These are phyloP conservation scores for Symbiodinium pilosum DNA, from an alignment of 73 alveolate species.

Conservation along the genomic window DNA sequence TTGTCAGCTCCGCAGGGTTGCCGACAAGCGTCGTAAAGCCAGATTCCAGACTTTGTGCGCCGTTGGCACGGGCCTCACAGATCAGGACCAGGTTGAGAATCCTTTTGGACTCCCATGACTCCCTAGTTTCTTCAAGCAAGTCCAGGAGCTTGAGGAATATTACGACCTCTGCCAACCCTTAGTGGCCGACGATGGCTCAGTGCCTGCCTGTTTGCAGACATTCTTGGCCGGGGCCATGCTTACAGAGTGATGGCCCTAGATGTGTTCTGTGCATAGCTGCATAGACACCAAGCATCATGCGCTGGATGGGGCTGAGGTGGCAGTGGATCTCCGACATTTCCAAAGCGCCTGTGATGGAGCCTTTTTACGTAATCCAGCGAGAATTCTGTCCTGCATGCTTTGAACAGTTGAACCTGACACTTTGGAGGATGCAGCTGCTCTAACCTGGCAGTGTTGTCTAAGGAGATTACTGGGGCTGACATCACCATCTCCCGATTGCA, in stretches of 20 bases:
- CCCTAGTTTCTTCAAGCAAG: neutral
- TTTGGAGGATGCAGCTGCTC: neutral
- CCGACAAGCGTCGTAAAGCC: neutral
- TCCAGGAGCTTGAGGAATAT: constrained; percentile 36
- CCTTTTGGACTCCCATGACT: neutral
- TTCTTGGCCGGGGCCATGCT: neutral
- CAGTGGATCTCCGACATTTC: constrained; percentile 39
- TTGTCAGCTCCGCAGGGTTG: neutral
- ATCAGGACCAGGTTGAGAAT: neutral
- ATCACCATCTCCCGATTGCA: constrained; percentile 40
- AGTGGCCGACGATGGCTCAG: constrained; percentile 12
- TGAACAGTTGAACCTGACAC: neutral
- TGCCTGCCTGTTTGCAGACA: constrained; percentile 34
- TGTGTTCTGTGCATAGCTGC: neutral
- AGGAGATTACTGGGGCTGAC: constrained; percentile 80
- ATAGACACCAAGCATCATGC: neutral
- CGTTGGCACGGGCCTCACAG: constrained; percentile 30
- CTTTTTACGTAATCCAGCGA: neutral
- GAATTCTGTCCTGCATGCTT: neutral
- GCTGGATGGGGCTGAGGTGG: constrained; percentile 40
- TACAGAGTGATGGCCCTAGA: neutral
- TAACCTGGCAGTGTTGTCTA: neutral
- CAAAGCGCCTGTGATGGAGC: constrained; percentile 65
- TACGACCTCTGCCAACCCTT: constrained; percentile 13
- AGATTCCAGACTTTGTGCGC: constrained; percentile 47